Evolutionary conservation across 306 rosid species (phyloP).

Genomic region (Glycine soja): DNA sequence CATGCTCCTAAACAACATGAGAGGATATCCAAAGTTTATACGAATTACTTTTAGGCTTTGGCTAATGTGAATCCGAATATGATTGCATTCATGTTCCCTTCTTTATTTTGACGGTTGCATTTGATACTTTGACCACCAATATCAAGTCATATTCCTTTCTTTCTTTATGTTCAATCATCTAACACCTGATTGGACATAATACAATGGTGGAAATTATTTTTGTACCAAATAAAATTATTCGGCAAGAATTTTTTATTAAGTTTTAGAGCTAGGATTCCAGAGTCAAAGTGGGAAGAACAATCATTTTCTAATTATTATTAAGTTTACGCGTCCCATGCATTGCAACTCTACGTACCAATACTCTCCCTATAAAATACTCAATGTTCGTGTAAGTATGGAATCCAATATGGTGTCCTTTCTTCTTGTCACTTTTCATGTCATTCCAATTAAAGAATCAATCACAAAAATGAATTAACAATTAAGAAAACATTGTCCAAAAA

Average conservation of each 20-base stretch:
- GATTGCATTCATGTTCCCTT: background rate
- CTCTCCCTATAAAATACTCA: background rate
- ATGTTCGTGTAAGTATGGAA: background rate
- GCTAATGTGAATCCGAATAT: background rate
- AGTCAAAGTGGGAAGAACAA: background rate
- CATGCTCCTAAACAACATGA: background rate
- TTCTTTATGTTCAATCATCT: conserved; percentile 2
- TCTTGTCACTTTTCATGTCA: background rate
- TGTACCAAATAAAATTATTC: background rate
- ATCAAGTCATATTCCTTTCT: background rate
- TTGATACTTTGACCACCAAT: background rate
- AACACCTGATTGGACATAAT: background rate
- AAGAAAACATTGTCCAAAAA: background rate
- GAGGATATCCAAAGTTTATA: background rate
- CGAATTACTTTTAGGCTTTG: background rate
- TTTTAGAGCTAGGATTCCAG: background rate
- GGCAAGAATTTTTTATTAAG: background rate
- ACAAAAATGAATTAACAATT: background rate
- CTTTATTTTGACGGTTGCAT: conserved; percentile 12
- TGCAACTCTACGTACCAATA: background rate
- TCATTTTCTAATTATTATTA: background rate
- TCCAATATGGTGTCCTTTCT: background rate
- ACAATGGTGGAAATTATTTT: too few species aligned
- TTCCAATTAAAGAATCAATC: background rate
- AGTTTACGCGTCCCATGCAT: background rate